Evolutionary conservation across 257 asterid species (phyloP).

Genomic region (Gentiana macrophylla): DNA sequence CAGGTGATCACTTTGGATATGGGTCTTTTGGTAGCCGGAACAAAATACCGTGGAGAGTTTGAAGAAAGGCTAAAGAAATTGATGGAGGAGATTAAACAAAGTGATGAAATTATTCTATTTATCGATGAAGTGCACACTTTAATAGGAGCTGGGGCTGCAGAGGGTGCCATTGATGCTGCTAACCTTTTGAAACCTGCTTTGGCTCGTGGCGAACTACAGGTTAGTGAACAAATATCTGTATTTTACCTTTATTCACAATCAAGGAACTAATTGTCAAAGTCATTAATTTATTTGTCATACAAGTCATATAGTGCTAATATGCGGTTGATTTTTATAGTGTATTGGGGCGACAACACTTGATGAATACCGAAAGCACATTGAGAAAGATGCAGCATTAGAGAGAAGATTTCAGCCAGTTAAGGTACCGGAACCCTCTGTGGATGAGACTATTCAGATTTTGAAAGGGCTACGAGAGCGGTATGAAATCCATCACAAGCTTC

Average conservation of each 20-base stretch:
- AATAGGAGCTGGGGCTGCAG: constrained; percentile 99
- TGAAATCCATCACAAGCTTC: constrained; percentile 96
- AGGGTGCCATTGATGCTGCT: constrained; percentile 97
- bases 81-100: constrained; percentile 93
- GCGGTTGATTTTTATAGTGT: constrained; percentile 34
- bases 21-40: constrained; percentile 97
- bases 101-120: constrained; percentile 83
- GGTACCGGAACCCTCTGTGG: constrained; percentile 96
- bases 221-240: constrained; percentile 14
- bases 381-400: constrained; percentile 93
- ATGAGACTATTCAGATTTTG: constrained; percentile 84
- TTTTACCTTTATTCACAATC: background rate
- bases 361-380: constrained; percentile 84
- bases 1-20: constrained; percentile 94
- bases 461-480: constrained; percentile 86
- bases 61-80: constrained; percentile 91
- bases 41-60: constrained; percentile 97
- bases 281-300: background rate
- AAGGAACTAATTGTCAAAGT: background rate
- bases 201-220: constrained; percentile 97
- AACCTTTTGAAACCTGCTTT: constrained; percentile 92
- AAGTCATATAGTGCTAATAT: background rate
- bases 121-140: constrained; percentile 96
- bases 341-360: constrained; percentile 95
- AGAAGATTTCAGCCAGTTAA: constrained; percentile 94